Percentiles rank a stretch among this genome's conserved stretches.
These are phyloP conservation scores for Musa beccarii DNA, from an alignment of 176 grass and related monocot genomes.

Conservation along the genomic window DNA sequence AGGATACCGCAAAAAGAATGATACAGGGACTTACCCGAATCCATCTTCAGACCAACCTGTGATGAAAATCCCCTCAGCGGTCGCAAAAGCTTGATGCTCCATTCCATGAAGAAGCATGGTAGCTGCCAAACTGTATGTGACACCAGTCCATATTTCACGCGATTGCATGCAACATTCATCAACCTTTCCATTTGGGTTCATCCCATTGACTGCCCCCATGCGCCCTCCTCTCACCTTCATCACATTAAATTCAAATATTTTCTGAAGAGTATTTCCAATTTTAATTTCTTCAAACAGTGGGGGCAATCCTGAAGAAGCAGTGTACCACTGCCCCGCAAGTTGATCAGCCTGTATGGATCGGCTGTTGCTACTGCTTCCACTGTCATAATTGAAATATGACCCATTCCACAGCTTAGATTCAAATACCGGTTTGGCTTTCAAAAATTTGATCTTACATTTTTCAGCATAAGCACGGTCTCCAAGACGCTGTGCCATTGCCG, in stretches of 20 bases:
- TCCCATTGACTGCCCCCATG: conserved; percentile 84
- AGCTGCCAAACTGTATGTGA: conserved; percentile 79
- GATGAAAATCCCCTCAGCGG: conserved; percentile 86
- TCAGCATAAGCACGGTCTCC: conserved; percentile 62
- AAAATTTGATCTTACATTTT: conserved; percentile 76
- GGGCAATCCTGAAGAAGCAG: conserved; percentile 63
- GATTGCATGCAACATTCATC: conserved; percentile 96
- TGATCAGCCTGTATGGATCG: conserved; percentile 90
- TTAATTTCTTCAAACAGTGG: conserved; percentile 65
- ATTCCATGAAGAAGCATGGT: conserved; percentile 90
- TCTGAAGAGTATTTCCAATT: conserved; percentile 74
- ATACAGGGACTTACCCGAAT: conserved; percentile 53
- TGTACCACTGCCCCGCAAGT: conserved; percentile 91
- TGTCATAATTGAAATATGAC: conserved; percentile 96
- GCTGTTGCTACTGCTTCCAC: conserved; percentile 56
- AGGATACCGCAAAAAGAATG: too few relatives aligned
- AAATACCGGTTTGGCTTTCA: conserved; percentile 66
- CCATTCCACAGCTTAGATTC: conserved; percentile 89
- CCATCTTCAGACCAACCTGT: conserved; percentile 98
- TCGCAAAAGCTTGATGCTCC: conserved; percentile 82
- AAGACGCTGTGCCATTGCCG: conserved; percentile 59
- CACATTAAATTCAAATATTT: conserved; percentile 95
- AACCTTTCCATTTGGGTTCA: conserved; percentile 87
- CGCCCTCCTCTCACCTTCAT: conserved; percentile 94
- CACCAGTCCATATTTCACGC: conserved; percentile 96